These are phyloP conservation scores for Lepidium africanum DNA, from an alignment of 345 rosid genomes.

Conservation along the genomic window DNA sequence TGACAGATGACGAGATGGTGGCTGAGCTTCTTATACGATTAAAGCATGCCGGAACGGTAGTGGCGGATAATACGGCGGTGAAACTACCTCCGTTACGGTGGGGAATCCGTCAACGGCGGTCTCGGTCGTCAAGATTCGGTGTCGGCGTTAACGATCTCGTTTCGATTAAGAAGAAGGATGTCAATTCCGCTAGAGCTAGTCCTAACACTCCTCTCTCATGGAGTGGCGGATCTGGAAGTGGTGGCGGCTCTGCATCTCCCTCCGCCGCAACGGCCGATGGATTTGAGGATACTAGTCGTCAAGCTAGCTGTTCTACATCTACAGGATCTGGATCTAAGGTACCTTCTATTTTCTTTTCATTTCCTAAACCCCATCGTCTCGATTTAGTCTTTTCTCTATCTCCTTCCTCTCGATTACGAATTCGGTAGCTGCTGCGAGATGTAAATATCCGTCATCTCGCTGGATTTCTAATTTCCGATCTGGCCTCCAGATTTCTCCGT, in stretches of 20 bases:
- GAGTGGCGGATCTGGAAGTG: conserved; percentile 50
- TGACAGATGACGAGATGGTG: conserved; percentile 56
- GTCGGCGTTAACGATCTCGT: not conserved
- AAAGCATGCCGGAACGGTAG: conserved; percentile 29
- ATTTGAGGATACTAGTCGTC: conserved; percentile 50
- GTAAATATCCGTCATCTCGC: not conserved
- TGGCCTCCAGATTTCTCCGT: not conserved
- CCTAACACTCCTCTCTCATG: conserved; percentile 76
- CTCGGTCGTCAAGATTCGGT: conserved; percentile 43
- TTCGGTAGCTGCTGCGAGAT: not conserved
- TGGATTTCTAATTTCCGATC: not conserved
- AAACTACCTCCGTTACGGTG: conserved; percentile 37
- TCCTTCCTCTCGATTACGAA: not conserved
- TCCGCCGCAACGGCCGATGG: conserved; percentile 54
- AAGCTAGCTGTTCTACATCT: conserved; percentile 34
- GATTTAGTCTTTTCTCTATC: not conserved
- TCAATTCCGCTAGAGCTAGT: conserved; percentile 46
- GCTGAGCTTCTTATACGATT: conserved; percentile 58
- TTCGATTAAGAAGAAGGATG: conserved; percentile 28
- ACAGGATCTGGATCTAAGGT: conserved; percentile 76
- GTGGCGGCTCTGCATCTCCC: conserved; percentile 35
- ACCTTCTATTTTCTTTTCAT: not conserved
- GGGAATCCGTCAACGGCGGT: conserved; percentile 57
- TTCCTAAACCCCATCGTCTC: not conserved
- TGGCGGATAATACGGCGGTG: conserved; percentile 15